Conservation (phyloP, 805 yeast species). For the Starmerella vaccinii region DNA sequence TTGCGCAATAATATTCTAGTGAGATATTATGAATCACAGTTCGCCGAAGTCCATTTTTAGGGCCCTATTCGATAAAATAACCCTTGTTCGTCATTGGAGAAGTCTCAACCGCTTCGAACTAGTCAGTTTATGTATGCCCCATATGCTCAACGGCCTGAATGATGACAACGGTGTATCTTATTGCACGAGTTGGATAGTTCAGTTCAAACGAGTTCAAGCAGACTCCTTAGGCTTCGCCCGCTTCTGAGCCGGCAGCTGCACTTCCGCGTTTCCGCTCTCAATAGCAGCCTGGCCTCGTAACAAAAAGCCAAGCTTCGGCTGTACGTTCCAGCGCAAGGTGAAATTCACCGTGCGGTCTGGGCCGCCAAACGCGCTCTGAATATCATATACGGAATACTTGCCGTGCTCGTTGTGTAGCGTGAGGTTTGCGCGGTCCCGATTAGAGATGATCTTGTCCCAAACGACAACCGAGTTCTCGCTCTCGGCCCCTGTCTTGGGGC, state of each 20-base stretch:
- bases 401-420: conserved; percentile 45
- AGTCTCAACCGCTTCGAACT: too few relatives aligned
- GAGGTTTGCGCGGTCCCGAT: conserved; percentile 49
- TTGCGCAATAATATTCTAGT: too few relatives aligned
- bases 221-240: not conserved
- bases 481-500: conserved; percentile 22
- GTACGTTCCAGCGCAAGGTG: conserved; percentile 79
- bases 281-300: conserved; percentile 41
- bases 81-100: too few relatives aligned
- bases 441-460: conserved; percentile 78
- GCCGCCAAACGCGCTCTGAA: conserved; percentile 44
- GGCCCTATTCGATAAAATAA: too few relatives aligned
- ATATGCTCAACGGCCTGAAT: too few relatives aligned
- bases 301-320: conserved; percentile 80
- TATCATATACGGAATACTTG: conserved; percentile 83
- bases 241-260: conserved; percentile 8
- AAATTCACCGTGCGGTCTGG: conserved; percentile 50
- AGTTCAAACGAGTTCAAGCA: not conserved
- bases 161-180: too few relatives aligned
- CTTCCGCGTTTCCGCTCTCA: conserved; percentile 1
- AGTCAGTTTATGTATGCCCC: too few relatives aligned
- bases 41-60: too few relatives aligned
- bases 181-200: not conserved
- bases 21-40: too few relatives aligned
- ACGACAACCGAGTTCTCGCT: conserved; percentile 57